phyloP scores from a whole-genome alignment of 257 asterid species.

The Plantago major region DNA sequence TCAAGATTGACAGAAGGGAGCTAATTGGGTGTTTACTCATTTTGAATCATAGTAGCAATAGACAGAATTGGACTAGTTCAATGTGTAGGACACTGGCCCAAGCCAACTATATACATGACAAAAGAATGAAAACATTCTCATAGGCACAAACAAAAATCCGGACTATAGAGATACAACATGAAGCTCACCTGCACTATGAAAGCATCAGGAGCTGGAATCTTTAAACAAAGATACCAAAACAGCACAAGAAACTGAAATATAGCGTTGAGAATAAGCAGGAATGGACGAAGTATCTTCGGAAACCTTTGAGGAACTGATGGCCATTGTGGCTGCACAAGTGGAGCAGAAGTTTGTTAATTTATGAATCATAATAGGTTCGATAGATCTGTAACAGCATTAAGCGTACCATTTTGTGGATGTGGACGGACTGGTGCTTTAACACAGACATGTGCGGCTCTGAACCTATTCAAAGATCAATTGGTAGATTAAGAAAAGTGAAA shows the following conservation, averaged over 20 bases:
- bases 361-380: slow-evolving; percentile 14
- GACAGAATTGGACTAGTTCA: background rate
- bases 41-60: too few species aligned
- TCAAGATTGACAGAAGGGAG: slow-evolving; percentile 13
- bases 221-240: slow-evolving; percentile 84
- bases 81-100: background rate
- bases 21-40: slow-evolving; percentile 7
- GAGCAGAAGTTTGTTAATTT: slow-evolving; percentile 16
- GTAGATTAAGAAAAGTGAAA: slow-evolving; percentile 18
- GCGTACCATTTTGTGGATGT: slow-evolving; percentile 74
- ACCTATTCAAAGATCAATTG: slow-evolving; percentile 45
- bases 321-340: slow-evolving; percentile 71
- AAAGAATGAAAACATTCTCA: background rate
- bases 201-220: slow-evolving; percentile 86
- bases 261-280: slow-evolving; percentile 73
- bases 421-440: slow-evolving; percentile 60
- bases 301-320: slow-evolving; percentile 58
- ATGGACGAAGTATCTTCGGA: slow-evolving; percentile 68
- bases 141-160: background rate
- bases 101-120: slow-evolving; percentile 13
- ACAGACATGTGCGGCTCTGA: slow-evolving; percentile 80
- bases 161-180: slow-evolving; percentile 11
- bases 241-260: slow-evolving; percentile 76
- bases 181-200: slow-evolving; percentile 85
- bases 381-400: slow-evolving; percentile 17